phyloP scores from a whole-genome alignment of 1,139 yeast genomes.

The Nakaseomyces sp. region DNA sequence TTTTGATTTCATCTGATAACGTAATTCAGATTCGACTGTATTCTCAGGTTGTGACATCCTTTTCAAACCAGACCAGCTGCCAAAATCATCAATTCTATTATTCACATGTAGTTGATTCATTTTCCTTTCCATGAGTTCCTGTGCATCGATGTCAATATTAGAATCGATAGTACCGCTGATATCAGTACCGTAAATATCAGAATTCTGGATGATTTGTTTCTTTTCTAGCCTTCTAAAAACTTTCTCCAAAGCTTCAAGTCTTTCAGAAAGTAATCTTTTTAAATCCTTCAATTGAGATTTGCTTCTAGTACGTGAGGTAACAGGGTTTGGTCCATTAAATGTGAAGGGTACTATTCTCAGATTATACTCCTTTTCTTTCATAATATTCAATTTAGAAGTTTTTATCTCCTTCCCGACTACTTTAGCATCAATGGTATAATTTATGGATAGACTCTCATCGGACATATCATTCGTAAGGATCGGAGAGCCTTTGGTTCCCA shows the following conservation, averaged over 20 bases:
- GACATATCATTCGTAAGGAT: conserved; percentile 32
- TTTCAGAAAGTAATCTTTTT: conserved; percentile 14
- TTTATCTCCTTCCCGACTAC: conserved; percentile 22
- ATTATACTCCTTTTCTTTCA: conserved; percentile 26
- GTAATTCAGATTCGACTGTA: conserved; percentile 13
- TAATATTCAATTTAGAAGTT: conserved; percentile 18
- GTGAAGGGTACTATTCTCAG: conserved; percentile 33
- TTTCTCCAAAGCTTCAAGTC: conserved; percentile 16
- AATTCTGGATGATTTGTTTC: conserved; percentile 14
- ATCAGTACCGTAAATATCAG: conserved; percentile 20
- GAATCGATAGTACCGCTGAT: conserved; percentile 18
- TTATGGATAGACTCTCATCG: conserved; percentile 22
- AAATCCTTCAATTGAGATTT: conserved; percentile 14
- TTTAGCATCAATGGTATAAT: conserved; percentile 27
- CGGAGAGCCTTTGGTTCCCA: conserved; percentile 33
- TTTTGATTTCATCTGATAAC: conserved; percentile 14
- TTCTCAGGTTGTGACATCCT: conserved; percentile 1
- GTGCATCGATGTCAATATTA: conserved; percentile 13
- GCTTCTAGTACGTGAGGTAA: background rate
- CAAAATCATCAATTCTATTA: conserved; percentile 11
- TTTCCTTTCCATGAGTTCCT: conserved; percentile 17
- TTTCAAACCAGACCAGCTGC: conserved; percentile 7
- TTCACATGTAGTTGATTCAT: conserved; percentile 18
- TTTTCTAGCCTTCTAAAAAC: conserved; percentile 16
- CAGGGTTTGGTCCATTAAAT: conserved; percentile 17